Base-by-base conservation (phyloP, 352 stramenopile genomes). In the Pythium dissotocum region DNA sequence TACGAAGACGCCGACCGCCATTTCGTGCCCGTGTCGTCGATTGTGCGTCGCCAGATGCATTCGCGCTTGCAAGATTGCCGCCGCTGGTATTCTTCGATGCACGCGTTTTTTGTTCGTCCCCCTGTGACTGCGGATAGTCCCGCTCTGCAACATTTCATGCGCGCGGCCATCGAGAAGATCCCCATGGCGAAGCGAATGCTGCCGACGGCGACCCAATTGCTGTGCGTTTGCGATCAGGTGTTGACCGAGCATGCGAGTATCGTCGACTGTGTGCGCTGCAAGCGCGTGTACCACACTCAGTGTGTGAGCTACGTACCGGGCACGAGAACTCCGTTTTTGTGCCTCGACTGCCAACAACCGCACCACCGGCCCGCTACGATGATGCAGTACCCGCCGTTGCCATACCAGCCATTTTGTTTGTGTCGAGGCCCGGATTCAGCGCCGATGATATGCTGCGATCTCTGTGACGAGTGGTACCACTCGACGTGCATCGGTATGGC, bases 381-480 rank as follows among this genome's bases (percentile, higher is more conserved):
- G 32, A 40, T 44, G 12, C 21, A 70, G 8, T 66, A 66, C 16
- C 32, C 60, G 13, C 9, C 57, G 8, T 54, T 64, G 7, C 49
- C 63, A 24, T 65, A 72, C 32, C 74, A 74, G 32, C 59, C 89
- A 12, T 95, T 93, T 57, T 95, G 87, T 49, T 61, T 87, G n/a
- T 95, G 87, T 30, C 77, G 87, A 28, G 80, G 81, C 6, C 59
- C 67, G 0, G 87, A 95, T 28, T 70, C 80, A 44, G 62, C 77
- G n/a, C 78, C 87, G 18, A 95, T 95, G 87, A 91, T 95, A 53
- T 95, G 87, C 72, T 95, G 87, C 62, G 87, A 95, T 54, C 88
- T 90, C 57, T 95, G 87, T 42, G 87, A 95, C 62, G 87, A 95
- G 75, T 95, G 87, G 87, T 95, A 94, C 57, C 87, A 95, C 58